Conservation (phyloP, 108 stramenopile genomes). For the Pseudonitzschia multistriata region DNA sequence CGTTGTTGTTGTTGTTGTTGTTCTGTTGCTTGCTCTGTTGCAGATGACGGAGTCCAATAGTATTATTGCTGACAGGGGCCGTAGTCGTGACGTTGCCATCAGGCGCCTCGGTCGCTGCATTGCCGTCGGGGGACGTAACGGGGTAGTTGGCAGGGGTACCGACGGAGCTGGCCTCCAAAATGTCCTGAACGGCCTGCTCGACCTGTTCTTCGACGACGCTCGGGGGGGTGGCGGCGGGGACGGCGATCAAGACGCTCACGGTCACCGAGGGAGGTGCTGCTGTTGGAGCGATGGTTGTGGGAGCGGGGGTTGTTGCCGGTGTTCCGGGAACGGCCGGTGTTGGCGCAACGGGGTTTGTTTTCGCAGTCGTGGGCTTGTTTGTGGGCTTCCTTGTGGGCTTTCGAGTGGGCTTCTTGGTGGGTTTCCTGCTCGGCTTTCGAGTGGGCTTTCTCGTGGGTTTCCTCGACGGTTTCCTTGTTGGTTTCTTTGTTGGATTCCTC, state of each 20-base stretch:
- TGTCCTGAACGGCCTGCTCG: not conserved
- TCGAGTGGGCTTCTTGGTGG: not conserved
- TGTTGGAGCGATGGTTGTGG: not conserved
- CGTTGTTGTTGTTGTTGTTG: no score
- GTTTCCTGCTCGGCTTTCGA: not conserved
- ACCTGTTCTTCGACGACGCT: not conserved
- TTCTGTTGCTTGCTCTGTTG: no score
- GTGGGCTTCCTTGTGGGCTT: not conserved
- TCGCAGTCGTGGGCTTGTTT: not conserved
- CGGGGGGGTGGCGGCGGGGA: not conserved
- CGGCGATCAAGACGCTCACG: not conserved
- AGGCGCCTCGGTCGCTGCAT: no score
- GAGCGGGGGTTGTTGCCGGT: not conserved
- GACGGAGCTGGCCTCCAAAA: not conserved
- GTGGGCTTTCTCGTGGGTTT: not conserved
- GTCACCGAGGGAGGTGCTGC: not conserved
- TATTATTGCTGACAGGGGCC: no score
- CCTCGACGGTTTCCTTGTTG: not conserved
- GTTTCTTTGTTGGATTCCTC: not conserved
- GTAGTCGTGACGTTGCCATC: no score
- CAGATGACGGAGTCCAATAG: no score
- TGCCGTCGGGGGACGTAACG: no score
- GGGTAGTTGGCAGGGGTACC: no score
- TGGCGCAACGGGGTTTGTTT: not conserved
- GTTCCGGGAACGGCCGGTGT: not conserved